Base-by-base conservation (phyloP, 208 protist species). In the Kentomonas sorsogonicus region DNA sequence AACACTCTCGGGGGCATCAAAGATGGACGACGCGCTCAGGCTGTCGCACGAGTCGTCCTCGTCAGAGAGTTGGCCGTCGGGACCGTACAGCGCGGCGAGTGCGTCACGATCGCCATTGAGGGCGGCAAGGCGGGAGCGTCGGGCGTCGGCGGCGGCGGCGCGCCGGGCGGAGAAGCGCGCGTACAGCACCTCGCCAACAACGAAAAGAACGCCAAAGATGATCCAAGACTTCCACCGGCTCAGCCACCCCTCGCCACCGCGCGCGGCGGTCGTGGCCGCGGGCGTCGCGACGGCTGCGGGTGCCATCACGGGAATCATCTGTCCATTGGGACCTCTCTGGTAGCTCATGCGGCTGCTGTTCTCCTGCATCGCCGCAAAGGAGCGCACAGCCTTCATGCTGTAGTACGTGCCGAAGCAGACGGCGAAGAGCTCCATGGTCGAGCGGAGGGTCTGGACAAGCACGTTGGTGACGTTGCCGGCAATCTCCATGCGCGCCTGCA, bases 381-480 rank as follows among this genome's bases (percentile, higher is more conserved):
- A 71, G 38, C 79, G 72, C 23, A 92, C 68, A 1, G 81, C 81
- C 60, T 85, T 89, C 52, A 92, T 80, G 68, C 85, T 92, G 68
- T 92, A 92, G 67, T 88, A 92, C 13, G 85, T 89, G 30, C 85
- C 85, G 64, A 92, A 89, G 53, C 81, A 84, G 59, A 92, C 81
- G 18, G 79, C 73, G 43, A 88, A 86, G 44, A 92, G 63, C 66
- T 92, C 85, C 64, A 87, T 75, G 2, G 72, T 71, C 20, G 85
- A 92, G 18, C 85, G 80, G 40, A 89, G 66, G 1, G 81, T 69
- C 67, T 92, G 85, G 20, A 92, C 73, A 13, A 92, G 69, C 22
- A 89, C 78, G 63, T 92, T 82, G 22, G 83, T 79, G 38, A 89
- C 52, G 46, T 92, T 80, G 29, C 81, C 80, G 5, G 68, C 69